Evolutionary conservation across 257 asterid species (phyloP), one percentile per base, ranked within the genome.

Genomic region (Lycium barbarum): DNA sequence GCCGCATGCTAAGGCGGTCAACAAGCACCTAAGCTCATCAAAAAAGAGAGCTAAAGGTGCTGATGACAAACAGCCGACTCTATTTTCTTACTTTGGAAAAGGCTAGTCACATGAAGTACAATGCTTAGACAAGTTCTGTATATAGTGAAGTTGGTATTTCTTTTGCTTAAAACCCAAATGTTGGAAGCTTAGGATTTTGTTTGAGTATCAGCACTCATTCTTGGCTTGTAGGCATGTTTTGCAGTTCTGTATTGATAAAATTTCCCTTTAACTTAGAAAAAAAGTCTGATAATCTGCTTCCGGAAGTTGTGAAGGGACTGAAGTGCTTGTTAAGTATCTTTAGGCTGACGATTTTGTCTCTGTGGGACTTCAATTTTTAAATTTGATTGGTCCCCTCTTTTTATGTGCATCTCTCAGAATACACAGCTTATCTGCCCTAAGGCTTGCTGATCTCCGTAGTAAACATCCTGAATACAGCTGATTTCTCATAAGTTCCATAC

Each of bases 71-170:
- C 98, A 97, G 47, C 95, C 94, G 0, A 95, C 97, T 3, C 90
- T 94, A 10, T 89, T 94, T 87, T 95, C 98, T 51, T 95, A 88
- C 92, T 95, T 92, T 54, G 95, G 97, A 7, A 91, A 84, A 91
- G 89, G 90, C 82, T 89, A 90, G 86, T 17, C 10, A 7, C 61
- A 59, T 10, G 83, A 11, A 22, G 11, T 49, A 6, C 81, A 74
- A 22, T 7, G 43, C 18, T 49, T 49, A 49, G 62, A 26, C 18
- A 49, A n/a, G 45, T 74, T 47, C 12, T 49, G 62, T 74, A 74
- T 49, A 74, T 74, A 74, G 62, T 74, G 61, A 49, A 74, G 62
- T 74, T 49, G 12, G 81, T 74, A 22, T 74, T 49, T 74, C 43
- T 4, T 61, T 22, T 74, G 61, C 61, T 74, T n/a, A 74, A 49